A percentile compares a stretch with the other conserved stretches of the same genome.
phyloP scores from a whole-genome alignment of 306 rosid genomes.

The Trifolium dubium region DNA sequence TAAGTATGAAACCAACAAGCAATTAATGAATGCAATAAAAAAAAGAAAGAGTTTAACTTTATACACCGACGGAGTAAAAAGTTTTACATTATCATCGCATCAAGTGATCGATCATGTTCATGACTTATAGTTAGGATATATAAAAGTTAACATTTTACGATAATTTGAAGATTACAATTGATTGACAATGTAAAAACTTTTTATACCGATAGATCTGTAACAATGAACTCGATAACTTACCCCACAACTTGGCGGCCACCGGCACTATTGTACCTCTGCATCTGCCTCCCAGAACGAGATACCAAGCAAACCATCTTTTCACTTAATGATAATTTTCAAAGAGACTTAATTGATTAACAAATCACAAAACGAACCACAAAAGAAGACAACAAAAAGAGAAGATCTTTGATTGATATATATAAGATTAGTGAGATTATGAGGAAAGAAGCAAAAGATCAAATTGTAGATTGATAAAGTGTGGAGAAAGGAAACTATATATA shows the following conservation, averaged over 20 bases:
- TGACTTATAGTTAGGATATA: too few relatives aligned
- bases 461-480: background rate
- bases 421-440: background rate
- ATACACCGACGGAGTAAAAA: too few relatives aligned
- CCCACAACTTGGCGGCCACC: slow-evolving; percentile 97
- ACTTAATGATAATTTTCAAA: background rate
- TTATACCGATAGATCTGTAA: background rate
- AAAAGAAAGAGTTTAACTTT: too few relatives aligned
- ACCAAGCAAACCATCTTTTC: slow-evolving; percentile 65
- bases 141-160: too few relatives aligned
- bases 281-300: slow-evolving; percentile 84
- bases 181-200: too few relatives aligned
- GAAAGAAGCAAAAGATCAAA: background rate
- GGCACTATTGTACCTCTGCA: slow-evolving; percentile 72
- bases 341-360: background rate
- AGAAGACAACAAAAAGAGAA: background rate
- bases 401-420: background rate
- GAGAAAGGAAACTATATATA: background rate
- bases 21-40: background rate
- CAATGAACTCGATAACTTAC: slow-evolving; percentile 40
- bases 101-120: too few relatives aligned
- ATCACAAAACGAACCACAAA: background rate
- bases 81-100: too few relatives aligned
- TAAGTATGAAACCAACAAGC: background rate
- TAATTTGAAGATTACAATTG: too few relatives aligned